Evolutionary conservation across 192 early-diverging fungal species (phyloP).

Genomic region (Nowakowskiella sp.): DNA sequence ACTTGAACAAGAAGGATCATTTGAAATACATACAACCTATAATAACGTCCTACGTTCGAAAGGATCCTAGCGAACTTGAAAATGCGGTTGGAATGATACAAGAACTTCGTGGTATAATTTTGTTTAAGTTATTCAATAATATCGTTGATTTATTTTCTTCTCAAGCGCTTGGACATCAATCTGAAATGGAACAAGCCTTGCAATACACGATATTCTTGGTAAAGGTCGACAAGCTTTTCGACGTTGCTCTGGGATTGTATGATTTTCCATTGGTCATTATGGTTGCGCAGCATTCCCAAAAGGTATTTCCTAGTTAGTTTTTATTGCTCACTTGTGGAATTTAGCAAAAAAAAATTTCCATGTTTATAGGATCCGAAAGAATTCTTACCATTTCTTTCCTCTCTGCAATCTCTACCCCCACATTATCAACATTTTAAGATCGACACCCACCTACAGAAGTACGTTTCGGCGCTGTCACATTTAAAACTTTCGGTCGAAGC

Average conservation of each 20-base stretch:
- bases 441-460: constrained; percentile 72
- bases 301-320: constrained; percentile 27
- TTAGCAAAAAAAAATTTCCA: too few species aligned
- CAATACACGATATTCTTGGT: constrained; percentile 89
- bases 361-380: constrained; percentile 75
- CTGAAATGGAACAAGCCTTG: constrained; percentile 68
- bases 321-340: not conserved
- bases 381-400: constrained; percentile 81
- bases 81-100: constrained; percentile 65
- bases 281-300: constrained; percentile 96
- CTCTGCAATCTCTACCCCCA: constrained; percentile 64
- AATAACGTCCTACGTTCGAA: constrained; percentile 77
- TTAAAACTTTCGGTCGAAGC: constrained; percentile 42
- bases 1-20: constrained; percentile 45
- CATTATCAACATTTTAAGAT: constrained; percentile 81
- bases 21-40: constrained; percentile 64
- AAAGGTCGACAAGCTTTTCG: constrained; percentile 78
- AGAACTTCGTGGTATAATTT: constrained; percentile 9
- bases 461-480: constrained; percentile 61
- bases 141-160: not conserved
- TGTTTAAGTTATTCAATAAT: constrained; percentile 7
- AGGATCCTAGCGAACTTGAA: constrained; percentile 72
- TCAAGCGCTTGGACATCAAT: constrained; percentile 31
- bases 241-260: constrained; percentile 90
- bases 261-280: constrained; percentile 85